Conservation (phyloP, 2,329 filamentous ascomycete genomes). For the Epichloe scottii region DNA sequence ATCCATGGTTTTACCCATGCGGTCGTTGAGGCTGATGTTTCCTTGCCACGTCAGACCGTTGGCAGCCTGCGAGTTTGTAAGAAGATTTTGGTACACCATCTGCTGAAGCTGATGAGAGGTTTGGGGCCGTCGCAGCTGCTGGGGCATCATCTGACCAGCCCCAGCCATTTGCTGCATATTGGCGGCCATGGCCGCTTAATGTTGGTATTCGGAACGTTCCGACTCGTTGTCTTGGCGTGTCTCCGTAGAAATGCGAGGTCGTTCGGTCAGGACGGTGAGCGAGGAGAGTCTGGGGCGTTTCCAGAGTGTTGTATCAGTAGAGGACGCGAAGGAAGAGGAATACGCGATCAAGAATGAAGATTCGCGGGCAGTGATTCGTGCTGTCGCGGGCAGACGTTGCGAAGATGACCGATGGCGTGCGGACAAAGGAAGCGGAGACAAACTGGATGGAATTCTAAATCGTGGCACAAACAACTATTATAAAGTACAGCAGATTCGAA, state of each 20-base stretch:
- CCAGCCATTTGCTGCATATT: slow-evolving; percentile 46
- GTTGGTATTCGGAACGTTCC: not conserved
- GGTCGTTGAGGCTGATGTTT: slow-evolving; percentile 24
- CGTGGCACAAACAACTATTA: not conserved
- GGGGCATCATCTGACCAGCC: slow-evolving; percentile 32
- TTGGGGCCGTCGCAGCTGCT: slow-evolving; percentile 25
- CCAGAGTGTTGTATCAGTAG: not conserved
- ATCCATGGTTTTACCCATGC: slow-evolving; percentile 29
- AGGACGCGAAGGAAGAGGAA: not conserved
- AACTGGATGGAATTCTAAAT: not conserved
- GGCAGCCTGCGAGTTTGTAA: slow-evolving; percentile 19
- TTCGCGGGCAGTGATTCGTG: not conserved
- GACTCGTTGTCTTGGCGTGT: not conserved
- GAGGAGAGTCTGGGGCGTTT: not conserved
- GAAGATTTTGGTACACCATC: slow-evolving; percentile 28
- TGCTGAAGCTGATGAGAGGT: slow-evolving; percentile 21
- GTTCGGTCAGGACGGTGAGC: not conserved
- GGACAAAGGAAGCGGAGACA: not conserved
- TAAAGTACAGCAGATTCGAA: not conserved
- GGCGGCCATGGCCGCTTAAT: slow-evolving; percentile 42
- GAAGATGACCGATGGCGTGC: not conserved
- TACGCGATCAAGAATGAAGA: not conserved
- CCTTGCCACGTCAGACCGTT: slow-evolving; percentile 27
- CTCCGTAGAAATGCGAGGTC: not conserved
- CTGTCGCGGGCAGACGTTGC: not conserved